Conservation (phyloP, 1,139 yeast genomes). For the Kurtzmaniella quercitrusa region DNA sequence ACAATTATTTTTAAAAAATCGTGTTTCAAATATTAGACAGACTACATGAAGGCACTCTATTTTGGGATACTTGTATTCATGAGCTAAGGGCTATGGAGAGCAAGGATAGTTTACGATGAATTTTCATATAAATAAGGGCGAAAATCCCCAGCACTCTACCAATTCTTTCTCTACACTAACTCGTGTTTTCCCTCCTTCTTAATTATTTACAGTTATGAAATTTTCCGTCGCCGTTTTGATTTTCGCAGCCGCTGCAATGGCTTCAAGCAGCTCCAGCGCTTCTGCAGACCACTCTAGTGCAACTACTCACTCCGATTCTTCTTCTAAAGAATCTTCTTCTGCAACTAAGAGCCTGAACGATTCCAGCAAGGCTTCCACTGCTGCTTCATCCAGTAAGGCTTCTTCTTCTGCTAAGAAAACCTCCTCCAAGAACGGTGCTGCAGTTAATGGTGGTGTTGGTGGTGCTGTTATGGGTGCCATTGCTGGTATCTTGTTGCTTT, state of each 20-base stretch:
- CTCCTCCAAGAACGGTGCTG: constrained; percentile 11
- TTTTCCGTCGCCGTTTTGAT: constrained; percentile 1
- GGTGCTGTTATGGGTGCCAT: constrained; percentile 26
- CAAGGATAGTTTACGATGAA: neutral
- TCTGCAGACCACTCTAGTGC: constrained; percentile 10
- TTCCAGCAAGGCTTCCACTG: constrained; percentile 3
- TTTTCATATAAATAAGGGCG: neutral
- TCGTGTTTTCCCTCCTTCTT: neutral
- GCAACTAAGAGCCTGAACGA: neutral
- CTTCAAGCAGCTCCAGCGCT: constrained; percentile 10
- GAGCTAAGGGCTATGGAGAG: neutral
- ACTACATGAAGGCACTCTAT: too few species aligned
- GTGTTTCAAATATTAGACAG: too few species aligned
- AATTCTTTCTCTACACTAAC: neutral
- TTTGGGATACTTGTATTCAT: too few species aligned
- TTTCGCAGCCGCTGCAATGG: constrained; percentile 8
- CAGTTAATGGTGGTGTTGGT: constrained; percentile 15
- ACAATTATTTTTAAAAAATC: too few species aligned
- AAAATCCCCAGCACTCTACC: neutral
- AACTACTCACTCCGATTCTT: constrained; percentile 7
- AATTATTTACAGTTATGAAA: neutral
- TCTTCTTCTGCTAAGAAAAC: constrained; percentile 8
- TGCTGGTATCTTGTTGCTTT: constrained; percentile 28
- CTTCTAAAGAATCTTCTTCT: constrained; percentile 10
- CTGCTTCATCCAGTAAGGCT: constrained; percentile 6